phyloP scores from a whole-genome alignment of 176 grass and related monocot species.

The Puya raimondii region DNA sequence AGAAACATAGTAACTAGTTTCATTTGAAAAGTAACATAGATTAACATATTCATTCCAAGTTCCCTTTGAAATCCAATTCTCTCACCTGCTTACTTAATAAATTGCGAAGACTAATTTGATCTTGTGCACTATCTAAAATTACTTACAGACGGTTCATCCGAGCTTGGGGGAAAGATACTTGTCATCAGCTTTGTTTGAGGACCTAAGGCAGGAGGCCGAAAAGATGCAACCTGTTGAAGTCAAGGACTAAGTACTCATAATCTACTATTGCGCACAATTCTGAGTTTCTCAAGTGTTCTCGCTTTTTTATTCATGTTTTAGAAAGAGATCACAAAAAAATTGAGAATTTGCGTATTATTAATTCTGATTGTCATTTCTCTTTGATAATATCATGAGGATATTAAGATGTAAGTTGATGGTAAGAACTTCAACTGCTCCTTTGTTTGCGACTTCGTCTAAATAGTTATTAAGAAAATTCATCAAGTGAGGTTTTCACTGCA shows the following conservation, averaged over 20 bases:
- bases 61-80: constrained; percentile 1
- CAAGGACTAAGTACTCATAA: constrained; percentile 28
- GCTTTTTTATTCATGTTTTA: too few relatives aligned
- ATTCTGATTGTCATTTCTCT: too few relatives aligned
- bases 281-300: too few relatives aligned
- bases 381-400: too few relatives aligned
- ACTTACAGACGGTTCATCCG: constrained; percentile 68
- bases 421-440: too few relatives aligned
- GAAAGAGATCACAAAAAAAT: too few relatives aligned
- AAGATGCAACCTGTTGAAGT: constrained; percentile 69
- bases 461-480: constrained; percentile 4
- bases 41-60: background rate
- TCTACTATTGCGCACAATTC: too few relatives aligned
- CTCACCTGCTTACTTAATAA: background rate
- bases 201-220: constrained; percentile 68
- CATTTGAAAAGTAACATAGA: too few relatives aligned
- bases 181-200: constrained; percentile 64
- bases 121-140: background rate
- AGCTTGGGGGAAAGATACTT: constrained; percentile 78
- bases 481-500: too few relatives aligned
- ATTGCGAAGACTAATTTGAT: constrained; percentile 2
- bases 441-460: background rate
- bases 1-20: too few relatives aligned
- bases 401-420: too few relatives aligned
- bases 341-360: too few relatives aligned